Percentiles rank a stretch among this genome's conserved stretches.
Conservation (phyloP, 768 basidiomycete species). For the Termitomyces sp. region DNA sequence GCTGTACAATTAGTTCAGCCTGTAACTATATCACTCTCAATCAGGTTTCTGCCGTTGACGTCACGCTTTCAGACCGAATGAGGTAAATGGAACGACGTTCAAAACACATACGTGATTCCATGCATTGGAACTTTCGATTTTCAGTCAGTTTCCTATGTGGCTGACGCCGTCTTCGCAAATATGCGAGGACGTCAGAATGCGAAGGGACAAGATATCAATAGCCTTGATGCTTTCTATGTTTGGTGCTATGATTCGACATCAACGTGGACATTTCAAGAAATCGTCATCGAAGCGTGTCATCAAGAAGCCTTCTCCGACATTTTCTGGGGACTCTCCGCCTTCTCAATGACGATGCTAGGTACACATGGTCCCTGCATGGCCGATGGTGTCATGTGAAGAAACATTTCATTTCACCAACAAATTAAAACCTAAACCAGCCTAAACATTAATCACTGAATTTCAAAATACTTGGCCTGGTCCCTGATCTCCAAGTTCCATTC, state of each 20-base stretch:
- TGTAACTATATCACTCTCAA: slow-evolving; percentile 8
- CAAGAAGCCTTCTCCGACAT: not conserved
- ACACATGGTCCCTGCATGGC: not conserved
- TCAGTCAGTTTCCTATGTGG: not conserved
- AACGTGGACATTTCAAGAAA: not conserved
- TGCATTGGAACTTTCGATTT: not conserved
- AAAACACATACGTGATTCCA: not conserved
- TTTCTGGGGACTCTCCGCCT: not conserved
- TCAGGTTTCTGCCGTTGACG: not conserved
- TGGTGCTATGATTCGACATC: too few relatives aligned
- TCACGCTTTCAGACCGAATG: not conserved
- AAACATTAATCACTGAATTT: not conserved
- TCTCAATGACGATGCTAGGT: not conserved
- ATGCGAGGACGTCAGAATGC: not conserved
- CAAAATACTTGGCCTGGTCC: not conserved
- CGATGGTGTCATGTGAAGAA: not conserved
- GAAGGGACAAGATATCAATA: not conserved
- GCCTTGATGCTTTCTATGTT: too few relatives aligned
- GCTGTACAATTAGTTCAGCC: slow-evolving; percentile 8
- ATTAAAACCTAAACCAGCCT: too few relatives aligned
- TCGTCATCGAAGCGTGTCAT: not conserved
- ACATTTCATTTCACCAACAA: too few relatives aligned
- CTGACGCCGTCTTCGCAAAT: not conserved
- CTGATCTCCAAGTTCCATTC: not conserved
- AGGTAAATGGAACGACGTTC: not conserved